Conservation (phyloP, 2,329 filamentous ascomycete genomes). For the Exophiala calicioides region DNA sequence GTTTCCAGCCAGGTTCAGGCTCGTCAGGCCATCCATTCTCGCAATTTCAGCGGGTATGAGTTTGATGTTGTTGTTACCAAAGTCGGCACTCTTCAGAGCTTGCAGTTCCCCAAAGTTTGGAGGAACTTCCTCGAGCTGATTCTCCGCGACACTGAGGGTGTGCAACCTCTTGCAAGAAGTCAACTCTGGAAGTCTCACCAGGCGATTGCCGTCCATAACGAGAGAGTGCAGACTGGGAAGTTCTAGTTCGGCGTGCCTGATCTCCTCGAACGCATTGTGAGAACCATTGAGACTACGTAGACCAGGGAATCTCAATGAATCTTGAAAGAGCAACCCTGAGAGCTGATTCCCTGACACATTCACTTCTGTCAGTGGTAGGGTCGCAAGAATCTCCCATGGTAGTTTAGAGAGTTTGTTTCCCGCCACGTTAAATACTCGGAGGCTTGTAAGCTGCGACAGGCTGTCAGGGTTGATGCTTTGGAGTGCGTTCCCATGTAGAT, state of each 20-base stretch:
- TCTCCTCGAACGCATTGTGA: slow-evolving; percentile 66
- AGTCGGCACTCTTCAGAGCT: slow-evolving; percentile 73
- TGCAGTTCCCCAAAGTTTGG: slow-evolving; percentile 69
- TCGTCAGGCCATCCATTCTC: slow-evolving; percentile 73
- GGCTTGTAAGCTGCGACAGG: slow-evolving; percentile 64
- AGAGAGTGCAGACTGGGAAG: slow-evolving; percentile 74
- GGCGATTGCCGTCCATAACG: slow-evolving; percentile 76
- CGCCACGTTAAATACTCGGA: slow-evolving; percentile 73
- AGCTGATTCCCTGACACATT: slow-evolving; percentile 81
- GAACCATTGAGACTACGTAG: slow-evolving; percentile 78
- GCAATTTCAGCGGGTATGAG: slow-evolving; percentile 74
- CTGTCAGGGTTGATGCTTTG: slow-evolving; percentile 63
- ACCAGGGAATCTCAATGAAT: slow-evolving; percentile 61
- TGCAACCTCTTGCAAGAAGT: slow-evolving; percentile 66
- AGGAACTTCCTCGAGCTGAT: slow-evolving; percentile 74
- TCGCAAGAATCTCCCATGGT: slow-evolving; percentile 46
- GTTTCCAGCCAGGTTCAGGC: slow-evolving; percentile 81
- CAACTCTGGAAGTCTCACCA: slow-evolving; percentile 72
- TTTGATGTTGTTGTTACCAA: slow-evolving; percentile 81
- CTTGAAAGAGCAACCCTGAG: slow-evolving; percentile 32
- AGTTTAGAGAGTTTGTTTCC: slow-evolving; percentile 75
- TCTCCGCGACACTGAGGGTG: slow-evolving; percentile 77
- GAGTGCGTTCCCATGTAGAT: slow-evolving; percentile 79
- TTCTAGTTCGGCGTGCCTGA: slow-evolving; percentile 56
- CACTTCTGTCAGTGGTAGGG: slow-evolving; percentile 49